Evolutionary conservation across 169 alveolate genomes (phyloP).

Genomic region (Plasmodium cynomolgi): DNA sequence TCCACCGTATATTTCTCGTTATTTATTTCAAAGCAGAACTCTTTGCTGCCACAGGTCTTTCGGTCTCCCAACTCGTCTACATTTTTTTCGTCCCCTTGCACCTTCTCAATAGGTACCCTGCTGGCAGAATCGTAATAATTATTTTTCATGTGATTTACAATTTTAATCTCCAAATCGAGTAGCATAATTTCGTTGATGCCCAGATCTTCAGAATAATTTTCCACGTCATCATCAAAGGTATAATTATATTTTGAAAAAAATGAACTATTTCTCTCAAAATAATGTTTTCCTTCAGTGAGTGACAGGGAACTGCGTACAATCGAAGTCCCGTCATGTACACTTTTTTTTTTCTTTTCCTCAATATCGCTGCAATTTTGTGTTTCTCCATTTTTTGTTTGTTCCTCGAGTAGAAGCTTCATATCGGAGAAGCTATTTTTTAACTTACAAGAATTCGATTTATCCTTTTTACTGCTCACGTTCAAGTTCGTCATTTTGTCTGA

Average conservation of each 20-base stretch:
- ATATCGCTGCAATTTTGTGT: slow-evolving; percentile 30
- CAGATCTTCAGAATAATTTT: not conserved
- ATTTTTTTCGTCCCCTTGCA: not conserved
- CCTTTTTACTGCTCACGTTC: not conserved
- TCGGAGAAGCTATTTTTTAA: slow-evolving; percentile 22
- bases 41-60: not conserved
- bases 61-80: not conserved
- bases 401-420: not conserved
- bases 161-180: slow-evolving; percentile 42
- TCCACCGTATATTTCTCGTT: slow-evolving; percentile 36
- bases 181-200: slow-evolving; percentile 37
- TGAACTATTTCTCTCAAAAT: slow-evolving; percentile 5
- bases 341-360: not conserved
- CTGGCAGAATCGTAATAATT: slow-evolving; percentile 39
- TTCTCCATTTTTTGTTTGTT: slow-evolving; percentile 23
- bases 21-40: slow-evolving; percentile 41
- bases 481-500: not conserved
- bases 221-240: not conserved
- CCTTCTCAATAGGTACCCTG: not conserved
- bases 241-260: slow-evolving; percentile 3
- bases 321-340: not conserved
- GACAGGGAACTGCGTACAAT: not conserved
- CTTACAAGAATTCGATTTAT: not conserved
- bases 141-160: slow-evolving; percentile 53
- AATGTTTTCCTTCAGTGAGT: not conserved